Evolutionary conservation across 2,329 filamentous ascomycete species (phyloP).

Genomic region (Penicillium decumbens): DNA sequence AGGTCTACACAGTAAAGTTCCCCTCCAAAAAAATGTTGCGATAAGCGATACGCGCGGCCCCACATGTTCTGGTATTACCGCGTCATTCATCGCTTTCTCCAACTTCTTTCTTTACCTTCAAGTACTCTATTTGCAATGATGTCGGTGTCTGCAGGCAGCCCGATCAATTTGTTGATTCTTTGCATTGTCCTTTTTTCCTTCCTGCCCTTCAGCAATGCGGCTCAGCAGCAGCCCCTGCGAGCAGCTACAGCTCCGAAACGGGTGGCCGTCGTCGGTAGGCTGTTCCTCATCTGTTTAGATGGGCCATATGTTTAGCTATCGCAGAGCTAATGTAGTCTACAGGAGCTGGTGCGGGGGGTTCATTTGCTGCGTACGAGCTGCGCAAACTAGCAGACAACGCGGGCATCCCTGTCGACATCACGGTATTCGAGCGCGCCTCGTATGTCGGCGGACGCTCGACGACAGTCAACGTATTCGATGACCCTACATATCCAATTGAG

Average conservation of each 20-base stretch:
- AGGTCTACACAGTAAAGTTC: conserved; percentile 10
- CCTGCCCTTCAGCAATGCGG: conserved; percentile 19
- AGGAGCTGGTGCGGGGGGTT: conserved; percentile 87
- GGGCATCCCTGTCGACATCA: conserved; percentile 67
- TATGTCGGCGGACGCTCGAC: conserved; percentile 82
- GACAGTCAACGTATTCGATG: conserved; percentile 71
- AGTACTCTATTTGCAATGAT: background rate
- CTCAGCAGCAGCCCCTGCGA: conserved; percentile 25
- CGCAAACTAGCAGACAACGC: conserved; percentile 62
- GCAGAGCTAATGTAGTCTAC: conserved; percentile 1
- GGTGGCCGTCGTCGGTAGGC: conserved; percentile 36
- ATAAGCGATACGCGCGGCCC: conserved; percentile 24
- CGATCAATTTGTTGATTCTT: conserved; percentile 9
- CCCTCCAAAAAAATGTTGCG: conserved; percentile 23
- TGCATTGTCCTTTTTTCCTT: conserved; percentile 9
- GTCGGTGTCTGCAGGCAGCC: background rate
- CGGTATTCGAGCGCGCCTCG: conserved; percentile 73
- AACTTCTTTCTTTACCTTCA: conserved; percentile 2
- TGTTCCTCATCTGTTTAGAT: background rate
- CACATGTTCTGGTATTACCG: conserved; percentile 8
- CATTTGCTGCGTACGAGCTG: conserved; percentile 81
- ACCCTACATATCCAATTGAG: conserved; percentile 67
- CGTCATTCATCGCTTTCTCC: conserved; percentile 5
- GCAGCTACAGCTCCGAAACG: conserved; percentile 22
- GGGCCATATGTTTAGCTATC: background rate